These are phyloP conservation scores for Lichtheimia hyalospora DNA, from an alignment of 371 early-diverging fungal species.

Conservation along the genomic window DNA sequence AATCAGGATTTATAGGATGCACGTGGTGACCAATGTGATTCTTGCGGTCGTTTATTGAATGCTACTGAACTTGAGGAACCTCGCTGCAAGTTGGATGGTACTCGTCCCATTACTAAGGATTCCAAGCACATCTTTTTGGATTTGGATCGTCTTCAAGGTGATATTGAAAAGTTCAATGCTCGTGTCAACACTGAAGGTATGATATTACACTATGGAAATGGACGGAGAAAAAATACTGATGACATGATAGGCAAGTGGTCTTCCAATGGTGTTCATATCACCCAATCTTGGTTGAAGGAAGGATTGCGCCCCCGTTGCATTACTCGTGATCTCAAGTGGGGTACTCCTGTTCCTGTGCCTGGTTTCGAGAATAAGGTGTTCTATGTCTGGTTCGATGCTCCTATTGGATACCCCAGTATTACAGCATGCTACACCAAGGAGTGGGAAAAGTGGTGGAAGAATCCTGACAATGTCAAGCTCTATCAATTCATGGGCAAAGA, in stretches of 20 bases:
- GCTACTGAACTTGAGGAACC: slow-evolving; percentile 95
- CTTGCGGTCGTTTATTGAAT: slow-evolving; percentile 91
- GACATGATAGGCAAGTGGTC: slow-evolving; percentile 77
- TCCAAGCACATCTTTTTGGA: slow-evolving; percentile 96
- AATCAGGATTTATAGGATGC: slow-evolving; percentile 63
- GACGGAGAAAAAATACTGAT: neutral
- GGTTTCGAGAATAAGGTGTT: slow-evolving; percentile 97
- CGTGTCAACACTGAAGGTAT: slow-evolving; percentile 60
- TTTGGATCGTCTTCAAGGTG: slow-evolving; percentile 77
- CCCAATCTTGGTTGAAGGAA: slow-evolving; percentile 96
- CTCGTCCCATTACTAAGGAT: slow-evolving; percentile 77
- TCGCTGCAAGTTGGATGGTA: slow-evolving; percentile 93
- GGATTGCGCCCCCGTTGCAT: slow-evolving; percentile 97
- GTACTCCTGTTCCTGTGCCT: slow-evolving; percentile 94
- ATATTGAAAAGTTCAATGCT: slow-evolving; percentile 75
- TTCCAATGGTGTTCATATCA: slow-evolving; percentile 88
- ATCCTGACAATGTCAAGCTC: slow-evolving; percentile 91
- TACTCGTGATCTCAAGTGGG: slow-evolving; percentile 99
- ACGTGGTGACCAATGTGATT: slow-evolving; percentile 99
- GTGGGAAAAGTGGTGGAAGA: slow-evolving; percentile 99
- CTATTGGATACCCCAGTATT: slow-evolving; percentile 97
- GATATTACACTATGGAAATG: neutral
- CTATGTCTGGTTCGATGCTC: slow-evolving; percentile 99
- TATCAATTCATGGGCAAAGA: slow-evolving; percentile 99
- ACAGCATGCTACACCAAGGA: slow-evolving; percentile 93